Percentiles rank a stretch among this genome's conserved stretches.
Conservation (phyloP, 768 basidiomycete species). For the Boletellus ananiceps region DNA sequence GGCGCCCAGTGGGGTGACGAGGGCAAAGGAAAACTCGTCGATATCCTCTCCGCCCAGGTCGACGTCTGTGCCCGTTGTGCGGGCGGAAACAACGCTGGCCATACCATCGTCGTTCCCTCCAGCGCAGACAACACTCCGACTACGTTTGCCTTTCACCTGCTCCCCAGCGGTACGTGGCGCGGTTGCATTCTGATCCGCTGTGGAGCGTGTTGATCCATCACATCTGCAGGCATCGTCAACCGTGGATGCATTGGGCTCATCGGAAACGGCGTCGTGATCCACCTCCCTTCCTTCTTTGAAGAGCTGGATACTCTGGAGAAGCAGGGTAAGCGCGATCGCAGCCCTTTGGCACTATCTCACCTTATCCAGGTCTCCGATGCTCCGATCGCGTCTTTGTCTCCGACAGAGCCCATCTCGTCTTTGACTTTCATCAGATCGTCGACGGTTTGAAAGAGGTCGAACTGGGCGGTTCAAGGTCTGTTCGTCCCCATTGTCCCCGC, state of each 20-base stretch:
- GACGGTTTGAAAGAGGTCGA: conserved; percentile 98
- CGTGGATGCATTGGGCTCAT: conserved; percentile 78
- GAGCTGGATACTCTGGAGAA: conserved; percentile 83
- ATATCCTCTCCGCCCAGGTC: conserved; percentile 84
- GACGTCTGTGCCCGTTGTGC: conserved; percentile 96
- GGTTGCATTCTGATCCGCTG: background rate
- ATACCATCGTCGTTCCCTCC: conserved; percentile 87
- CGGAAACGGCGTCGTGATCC: conserved; percentile 94
- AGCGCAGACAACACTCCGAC: conserved; percentile 67
- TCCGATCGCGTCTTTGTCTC: conserved; percentile 84
- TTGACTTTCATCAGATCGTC: conserved; percentile 99
- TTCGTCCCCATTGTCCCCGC: background rate
- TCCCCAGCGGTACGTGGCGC: conserved; percentile 73
- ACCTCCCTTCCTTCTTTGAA: conserved; percentile 89
- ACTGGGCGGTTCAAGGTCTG: conserved; percentile 79
- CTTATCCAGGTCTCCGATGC: conserved; percentile 71
- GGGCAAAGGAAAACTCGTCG: conserved; percentile 94
- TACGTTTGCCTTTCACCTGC: conserved; percentile 91
- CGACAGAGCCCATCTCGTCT: conserved; percentile 94
- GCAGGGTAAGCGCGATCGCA: conserved; percentile 54
- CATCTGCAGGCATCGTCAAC: conserved; percentile 18
- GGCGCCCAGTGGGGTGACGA: conserved; percentile 93
- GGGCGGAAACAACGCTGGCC: conserved; percentile 98
- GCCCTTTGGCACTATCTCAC: background rate
- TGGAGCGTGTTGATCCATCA: background rate